Evolutionary conservation across 139 green algal species (phyloP).

Genomic region (Coccomyxa sp.): DNA sequence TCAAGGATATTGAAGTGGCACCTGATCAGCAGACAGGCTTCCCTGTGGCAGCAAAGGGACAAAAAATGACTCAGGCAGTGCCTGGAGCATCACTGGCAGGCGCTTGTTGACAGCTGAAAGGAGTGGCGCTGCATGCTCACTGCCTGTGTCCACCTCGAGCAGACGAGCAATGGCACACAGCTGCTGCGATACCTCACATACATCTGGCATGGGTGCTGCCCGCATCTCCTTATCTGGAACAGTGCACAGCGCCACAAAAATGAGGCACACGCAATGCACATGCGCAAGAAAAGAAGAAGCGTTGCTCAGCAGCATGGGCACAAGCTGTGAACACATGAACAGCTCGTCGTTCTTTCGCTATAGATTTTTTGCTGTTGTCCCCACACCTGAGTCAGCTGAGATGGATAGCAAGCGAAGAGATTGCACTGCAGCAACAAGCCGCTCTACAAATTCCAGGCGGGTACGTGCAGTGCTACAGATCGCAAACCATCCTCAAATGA

Average conservation of each 20-base stretch:
- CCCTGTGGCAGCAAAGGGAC: constrained; percentile 25
- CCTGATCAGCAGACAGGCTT: constrained; percentile 27
- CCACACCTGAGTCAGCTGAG: too few relatives aligned
- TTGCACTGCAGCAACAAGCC: constrained; percentile 29
- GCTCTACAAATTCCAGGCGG: constrained; percentile 2
- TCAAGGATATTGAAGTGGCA: background rate
- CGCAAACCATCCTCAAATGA: background rate
- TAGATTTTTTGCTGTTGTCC: too few relatives aligned
- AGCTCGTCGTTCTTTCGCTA: too few relatives aligned
- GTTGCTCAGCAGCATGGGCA: too few relatives aligned
- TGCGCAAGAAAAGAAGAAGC: too few relatives aligned
- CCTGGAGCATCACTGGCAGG: constrained; percentile 10
- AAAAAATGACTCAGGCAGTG: constrained; percentile 33
- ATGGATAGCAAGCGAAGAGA: constrained; percentile 12
- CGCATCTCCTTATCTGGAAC: background rate
- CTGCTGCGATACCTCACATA: constrained; percentile 15
- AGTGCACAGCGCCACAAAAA: too few relatives aligned
- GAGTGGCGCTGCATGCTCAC: constrained; percentile 2
- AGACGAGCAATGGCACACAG: constrained; percentile 14
- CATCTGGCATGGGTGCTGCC: background rate
- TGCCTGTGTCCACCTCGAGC: constrained; percentile 1
- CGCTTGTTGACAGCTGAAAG: background rate
- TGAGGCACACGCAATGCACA: too few relatives aligned
- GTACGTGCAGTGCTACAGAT: background rate
- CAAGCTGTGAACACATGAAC: too few relatives aligned